Base-by-base conservation (phyloP, 208 protist genomes). In the Borovskyia barvae region DNA sequence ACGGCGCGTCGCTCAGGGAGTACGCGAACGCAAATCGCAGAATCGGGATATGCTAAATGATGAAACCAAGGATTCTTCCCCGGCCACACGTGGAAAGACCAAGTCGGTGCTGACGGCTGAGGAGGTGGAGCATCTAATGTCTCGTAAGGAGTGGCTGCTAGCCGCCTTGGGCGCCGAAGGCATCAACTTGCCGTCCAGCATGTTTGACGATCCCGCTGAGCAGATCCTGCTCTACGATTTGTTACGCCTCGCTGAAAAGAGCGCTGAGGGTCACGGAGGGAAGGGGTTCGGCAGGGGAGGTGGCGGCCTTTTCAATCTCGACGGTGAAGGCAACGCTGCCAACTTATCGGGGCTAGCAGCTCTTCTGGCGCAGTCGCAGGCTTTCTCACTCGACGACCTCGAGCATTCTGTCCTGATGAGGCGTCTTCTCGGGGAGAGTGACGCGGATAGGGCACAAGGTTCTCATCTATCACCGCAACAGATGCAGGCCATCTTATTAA, bases 311-410 rank as follows among this genome's bases (percentile, higher is more conserved):
- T 80, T 74, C 7, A 70, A 78, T 24, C 49, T 75, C 20, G 61
- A 63, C 29, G 71, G 66, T 15, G 77, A 80, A 7, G 65, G 65
- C 15, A 66, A 69, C 37, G 54, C 25, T 17, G 54, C 58, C 14
- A 50, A 59, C 36, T 32, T 72, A 12, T 68, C 74, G 1, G 66
- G 67, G 35, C 65, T 82, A 25, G 62, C 67, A 49, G 61, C 66
- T 6, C 51, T 94, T 25, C 69, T 94, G 12, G 80, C 71, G 14
- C 75, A 82, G 51, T 67, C 67, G 8, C 33, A 73, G 5, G 57
- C 54, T 24, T 88, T 81, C 59, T 72, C 75, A 24, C 59, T 90
- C 1, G 77, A 85, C 22, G 72, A 75, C 15, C 77, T 87, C 25
- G 74, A 85, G 19, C 20, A 72, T 54, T 81, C 74, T 14, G 74